Percentiles rank a stretch among this genome's conserved stretches.
Conservation (phyloP, 306 rosid genomes). For the Glycyrrhiza uralensis region DNA sequence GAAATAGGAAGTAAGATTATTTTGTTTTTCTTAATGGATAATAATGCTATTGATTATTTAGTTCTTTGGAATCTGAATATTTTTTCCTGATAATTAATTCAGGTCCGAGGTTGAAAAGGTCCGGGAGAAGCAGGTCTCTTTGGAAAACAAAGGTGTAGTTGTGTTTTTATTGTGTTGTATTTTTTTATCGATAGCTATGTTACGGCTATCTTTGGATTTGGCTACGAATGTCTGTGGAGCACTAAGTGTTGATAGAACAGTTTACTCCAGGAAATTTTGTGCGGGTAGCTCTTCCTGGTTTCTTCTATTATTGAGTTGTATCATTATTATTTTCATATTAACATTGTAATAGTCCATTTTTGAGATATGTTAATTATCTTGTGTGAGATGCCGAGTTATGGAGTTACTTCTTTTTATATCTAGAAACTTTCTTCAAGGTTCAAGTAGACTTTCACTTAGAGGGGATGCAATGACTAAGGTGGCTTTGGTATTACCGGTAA, state of each 20-base stretch:
- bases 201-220: slow-evolving; percentile 45
- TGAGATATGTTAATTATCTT: not conserved
- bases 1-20: not conserved
- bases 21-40: not conserved
- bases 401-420: not conserved
- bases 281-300: slow-evolving; percentile 63
- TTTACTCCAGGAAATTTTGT: slow-evolving; percentile 64
- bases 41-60: not conserved
- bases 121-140: slow-evolving; percentile 51
- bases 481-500: not conserved
- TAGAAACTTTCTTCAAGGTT: not conserved
- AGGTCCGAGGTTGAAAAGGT: slow-evolving; percentile 75
- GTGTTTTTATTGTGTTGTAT: slow-evolving; percentile 58
- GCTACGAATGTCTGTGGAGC: slow-evolving; percentile 44
- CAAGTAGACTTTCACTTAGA: not conserved
- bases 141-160: slow-evolving; percentile 69
- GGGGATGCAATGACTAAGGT: not conserved
- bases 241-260: slow-evolving; percentile 41
- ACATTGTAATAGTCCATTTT: slow-evolving; percentile 43
- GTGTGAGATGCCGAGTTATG: not conserved
- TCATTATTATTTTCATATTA: slow-evolving; percentile 55
- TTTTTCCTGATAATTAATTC: slow-evolving; percentile 29
- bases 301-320: slow-evolving; percentile 60
- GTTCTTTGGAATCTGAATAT: not conserved
- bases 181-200: slow-evolving; percentile 54